These are phyloP conservation scores for Barnettozyma siamensis DNA, from an alignment of 805 yeast species.

Conservation along the genomic window DNA sequence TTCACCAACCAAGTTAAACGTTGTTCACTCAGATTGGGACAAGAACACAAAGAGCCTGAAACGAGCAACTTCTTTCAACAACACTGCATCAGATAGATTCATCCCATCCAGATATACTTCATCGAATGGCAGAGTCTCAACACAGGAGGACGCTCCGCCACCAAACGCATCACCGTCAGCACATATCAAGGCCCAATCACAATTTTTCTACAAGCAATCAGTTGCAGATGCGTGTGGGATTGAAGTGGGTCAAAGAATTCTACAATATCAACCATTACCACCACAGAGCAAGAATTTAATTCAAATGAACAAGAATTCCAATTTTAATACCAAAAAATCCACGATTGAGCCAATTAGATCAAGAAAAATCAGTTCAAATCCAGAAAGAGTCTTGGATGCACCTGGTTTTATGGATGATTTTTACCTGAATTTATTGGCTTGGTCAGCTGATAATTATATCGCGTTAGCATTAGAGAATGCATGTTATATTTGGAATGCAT, in stretches of 20 bases:
- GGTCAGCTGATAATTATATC: slow-evolving; percentile 78
- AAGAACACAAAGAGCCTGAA: slow-evolving; percentile 19
- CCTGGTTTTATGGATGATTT: slow-evolving; percentile 94
- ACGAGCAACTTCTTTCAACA: slow-evolving; percentile 20
- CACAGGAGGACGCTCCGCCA: slow-evolving; percentile 35
- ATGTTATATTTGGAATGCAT: slow-evolving; percentile 91
- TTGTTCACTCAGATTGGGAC: slow-evolving; percentile 35
- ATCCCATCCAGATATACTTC: slow-evolving; percentile 52
- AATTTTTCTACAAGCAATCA: slow-evolving; percentile 56
- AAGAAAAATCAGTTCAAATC: slow-evolving; percentile 77
- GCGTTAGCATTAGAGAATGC: slow-evolving; percentile 85
- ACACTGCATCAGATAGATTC: slow-evolving; percentile 43
- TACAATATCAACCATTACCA: slow-evolving; percentile 82
- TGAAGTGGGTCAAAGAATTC: slow-evolving; percentile 71
- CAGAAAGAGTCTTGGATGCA: slow-evolving; percentile 92
- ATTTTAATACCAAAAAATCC: slow-evolving; percentile 26
- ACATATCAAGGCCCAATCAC: slow-evolving; percentile 38
- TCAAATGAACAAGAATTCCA: slow-evolving; percentile 20
- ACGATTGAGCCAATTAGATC: slow-evolving; percentile 59
- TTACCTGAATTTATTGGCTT: slow-evolving; percentile 76
- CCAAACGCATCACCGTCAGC: slow-evolving; percentile 42
- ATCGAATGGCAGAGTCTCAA: slow-evolving; percentile 39
- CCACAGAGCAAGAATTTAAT: slow-evolving; percentile 42
- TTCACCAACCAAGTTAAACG: slow-evolving; percentile 43
- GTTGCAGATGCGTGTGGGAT: slow-evolving; percentile 96